These are phyloP conservation scores for Ramaria sp. DNA, from an alignment of 768 basidiomycete species.

Conservation along the genomic window DNA sequence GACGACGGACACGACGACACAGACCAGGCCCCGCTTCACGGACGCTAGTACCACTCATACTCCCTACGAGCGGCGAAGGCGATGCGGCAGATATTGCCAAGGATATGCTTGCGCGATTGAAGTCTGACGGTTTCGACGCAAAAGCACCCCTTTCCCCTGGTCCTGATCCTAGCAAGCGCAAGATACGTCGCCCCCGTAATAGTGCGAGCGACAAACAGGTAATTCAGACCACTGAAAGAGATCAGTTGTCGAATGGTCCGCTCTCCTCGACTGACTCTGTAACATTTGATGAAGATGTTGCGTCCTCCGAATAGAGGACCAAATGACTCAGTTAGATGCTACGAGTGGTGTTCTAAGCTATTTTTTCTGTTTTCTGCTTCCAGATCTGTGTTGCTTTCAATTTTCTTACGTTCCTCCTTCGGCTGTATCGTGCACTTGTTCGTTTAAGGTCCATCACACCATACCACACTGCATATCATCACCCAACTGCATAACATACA, in stretches of 20 bases:
- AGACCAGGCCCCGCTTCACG: conserved; percentile 26
- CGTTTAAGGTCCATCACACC: neutral
- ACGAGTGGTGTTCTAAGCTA: too few relatives aligned
- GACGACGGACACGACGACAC: conserved; percentile 41
- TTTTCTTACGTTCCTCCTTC: neutral
- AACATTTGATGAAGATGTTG: neutral
- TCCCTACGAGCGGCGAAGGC: conserved; percentile 20
- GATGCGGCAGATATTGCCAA: conserved; percentile 52
- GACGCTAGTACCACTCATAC: conserved; percentile 24
- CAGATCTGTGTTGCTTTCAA: neutral
- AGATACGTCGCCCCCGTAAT: conserved; percentile 17
- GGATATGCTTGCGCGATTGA: conserved; percentile 64
- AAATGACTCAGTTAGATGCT: neutral
- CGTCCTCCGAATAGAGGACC: neutral
- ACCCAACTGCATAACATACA: too few relatives aligned
- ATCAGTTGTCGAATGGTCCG: neutral
- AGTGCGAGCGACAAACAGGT: neutral
- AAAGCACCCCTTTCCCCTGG: conserved; percentile 39
- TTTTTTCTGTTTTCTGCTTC: too few relatives aligned
- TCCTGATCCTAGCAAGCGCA: conserved; percentile 21
- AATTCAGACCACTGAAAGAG: neutral
- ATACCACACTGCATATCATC: neutral
- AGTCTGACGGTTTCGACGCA: conserved; percentile 53
- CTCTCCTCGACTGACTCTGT: neutral
- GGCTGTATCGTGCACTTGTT: neutral